A percentile compares a stretch with the other conserved stretches of the same genome.
Conservation (phyloP, 164 flowering plant species). For the Houttuynia cordata region DNA sequence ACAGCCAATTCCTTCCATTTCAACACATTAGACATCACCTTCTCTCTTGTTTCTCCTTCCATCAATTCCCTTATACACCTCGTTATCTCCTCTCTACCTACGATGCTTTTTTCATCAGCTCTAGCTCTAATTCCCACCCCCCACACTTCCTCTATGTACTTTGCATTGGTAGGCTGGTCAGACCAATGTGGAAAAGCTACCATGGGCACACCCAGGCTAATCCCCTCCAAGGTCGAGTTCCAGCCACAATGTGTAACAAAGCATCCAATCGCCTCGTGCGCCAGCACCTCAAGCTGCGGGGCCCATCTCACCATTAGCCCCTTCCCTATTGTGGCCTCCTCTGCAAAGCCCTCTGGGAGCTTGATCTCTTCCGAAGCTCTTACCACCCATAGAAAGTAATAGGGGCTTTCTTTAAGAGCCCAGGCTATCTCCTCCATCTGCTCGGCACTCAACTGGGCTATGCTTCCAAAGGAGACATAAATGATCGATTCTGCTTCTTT, state of each 20-base stretch:
- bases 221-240: slow-evolving; percentile 20
- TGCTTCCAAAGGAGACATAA: slow-evolving; percentile 30
- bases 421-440: slow-evolving; percentile 30
- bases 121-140: slow-evolving; percentile 19
- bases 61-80: slow-evolving; percentile 27
- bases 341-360: slow-evolving; percentile 24
- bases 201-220: slow-evolving; percentile 18
- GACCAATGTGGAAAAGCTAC: slow-evolving; percentile 18
- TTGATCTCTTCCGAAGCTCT: slow-evolving; percentile 24
- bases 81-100: slow-evolving; percentile 22
- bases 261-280: slow-evolving; percentile 20
- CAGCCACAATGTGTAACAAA: slow-evolving; percentile 26
- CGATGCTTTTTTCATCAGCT: slow-evolving; percentile 14
- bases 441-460: slow-evolving; percentile 6
- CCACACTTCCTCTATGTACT: slow-evolving; percentile 36
- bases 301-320: slow-evolving; percentile 24
- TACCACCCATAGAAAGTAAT: slow-evolving; percentile 33
- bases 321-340: slow-evolving; percentile 12
- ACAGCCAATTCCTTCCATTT: slow-evolving; percentile 36
- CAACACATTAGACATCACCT: slow-evolving; percentile 18
- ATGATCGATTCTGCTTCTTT: slow-evolving; percentile 19
- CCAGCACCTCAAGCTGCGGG: slow-evolving; percentile 21
- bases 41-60: slow-evolving; percentile 27
- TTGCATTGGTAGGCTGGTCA: slow-evolving; percentile 20
- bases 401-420: slow-evolving; percentile 8